phyloP scores from a whole-genome alignment of 2,329 filamentous ascomycete species.

The Fusarium transvaalense region DNA sequence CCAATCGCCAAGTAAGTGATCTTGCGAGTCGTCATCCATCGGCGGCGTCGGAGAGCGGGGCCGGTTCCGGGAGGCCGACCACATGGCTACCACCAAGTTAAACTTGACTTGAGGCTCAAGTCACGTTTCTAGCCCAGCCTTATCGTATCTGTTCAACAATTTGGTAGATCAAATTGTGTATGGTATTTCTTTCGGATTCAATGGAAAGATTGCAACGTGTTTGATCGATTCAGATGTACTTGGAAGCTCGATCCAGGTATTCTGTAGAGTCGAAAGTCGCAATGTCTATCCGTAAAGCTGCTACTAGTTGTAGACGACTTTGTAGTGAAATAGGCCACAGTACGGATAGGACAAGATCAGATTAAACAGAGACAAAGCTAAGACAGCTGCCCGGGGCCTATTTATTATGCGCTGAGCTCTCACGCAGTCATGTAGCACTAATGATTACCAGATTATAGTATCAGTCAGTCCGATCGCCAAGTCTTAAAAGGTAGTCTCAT shows the following conservation, averaged over 20 bases:
- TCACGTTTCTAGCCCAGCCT: conserved; percentile 12
- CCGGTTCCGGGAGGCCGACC: conserved; percentile 28
- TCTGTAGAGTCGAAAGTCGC: background rate
- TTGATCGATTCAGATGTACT: background rate
- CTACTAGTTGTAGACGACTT: background rate
- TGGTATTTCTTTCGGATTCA: background rate
- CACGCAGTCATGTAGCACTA: conserved; percentile 18
- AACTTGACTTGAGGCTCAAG: conserved; percentile 14
- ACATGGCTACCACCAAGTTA: conserved; percentile 14
- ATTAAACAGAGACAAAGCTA: background rate
- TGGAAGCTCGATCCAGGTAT: background rate
- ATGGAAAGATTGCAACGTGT: background rate
- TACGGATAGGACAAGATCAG: background rate
- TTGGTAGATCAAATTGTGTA: background rate
- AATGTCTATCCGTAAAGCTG: background rate
- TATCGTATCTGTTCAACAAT: conserved; percentile 7
- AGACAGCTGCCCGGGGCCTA: conserved; percentile 21
- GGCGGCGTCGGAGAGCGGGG: conserved; percentile 23
- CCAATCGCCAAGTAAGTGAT: conserved; percentile 40
- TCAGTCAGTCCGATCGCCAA: conserved; percentile 21
- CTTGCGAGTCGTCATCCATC: conserved; percentile 17
- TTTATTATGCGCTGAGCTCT: conserved; percentile 40
- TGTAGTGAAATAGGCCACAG: background rate
- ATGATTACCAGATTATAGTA: conserved; percentile 3
- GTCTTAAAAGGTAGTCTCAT: conserved; percentile 18